These are phyloP conservation scores for Mycena olivaceomarginata DNA, from an alignment of 768 basidiomycete genomes.

Conservation along the genomic window DNA sequence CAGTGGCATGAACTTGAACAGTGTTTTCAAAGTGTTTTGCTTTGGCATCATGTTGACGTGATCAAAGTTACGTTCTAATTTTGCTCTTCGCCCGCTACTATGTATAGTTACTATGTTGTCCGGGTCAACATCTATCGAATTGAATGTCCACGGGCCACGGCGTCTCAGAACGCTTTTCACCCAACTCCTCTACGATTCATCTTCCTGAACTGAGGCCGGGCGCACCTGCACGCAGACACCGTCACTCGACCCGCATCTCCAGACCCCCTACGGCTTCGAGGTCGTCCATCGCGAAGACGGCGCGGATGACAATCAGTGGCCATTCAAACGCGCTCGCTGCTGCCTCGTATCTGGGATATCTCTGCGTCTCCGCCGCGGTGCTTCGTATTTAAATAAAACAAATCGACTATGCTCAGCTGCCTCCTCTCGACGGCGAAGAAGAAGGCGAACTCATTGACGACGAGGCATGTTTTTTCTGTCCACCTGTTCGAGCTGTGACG, in stretches of 20 bases:
- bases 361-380: constrained; percentile 54
- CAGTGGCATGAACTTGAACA: constrained; percentile 13
- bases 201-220: not conserved
- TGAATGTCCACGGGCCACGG: too few species aligned
- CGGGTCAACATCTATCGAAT: too few species aligned
- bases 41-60: too few species aligned
- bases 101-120: constrained; percentile 12
- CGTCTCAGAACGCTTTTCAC: too few species aligned
- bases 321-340: constrained; percentile 58
- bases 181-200: too few species aligned
- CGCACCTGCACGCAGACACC: constrained; percentile 47
- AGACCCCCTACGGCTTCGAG: constrained; percentile 50
- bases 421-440: constrained; percentile 90
- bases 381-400: constrained; percentile 44
- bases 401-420: constrained; percentile 75
- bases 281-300: constrained; percentile 67
- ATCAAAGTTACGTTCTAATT: too few species aligned
- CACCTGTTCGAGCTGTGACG: constrained; percentile 66
- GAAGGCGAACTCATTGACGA: constrained; percentile 91
- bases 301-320: constrained; percentile 42
- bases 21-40: too few species aligned
- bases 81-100: too few species aligned
- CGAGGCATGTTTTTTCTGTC: constrained; percentile 85
- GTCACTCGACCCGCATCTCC: constrained; percentile 42
- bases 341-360: constrained; percentile 74